These are phyloP conservation scores for Fusarium clavum DNA, from an alignment of 2,329 filamentous ascomycete species.

Conservation along the genomic window DNA sequence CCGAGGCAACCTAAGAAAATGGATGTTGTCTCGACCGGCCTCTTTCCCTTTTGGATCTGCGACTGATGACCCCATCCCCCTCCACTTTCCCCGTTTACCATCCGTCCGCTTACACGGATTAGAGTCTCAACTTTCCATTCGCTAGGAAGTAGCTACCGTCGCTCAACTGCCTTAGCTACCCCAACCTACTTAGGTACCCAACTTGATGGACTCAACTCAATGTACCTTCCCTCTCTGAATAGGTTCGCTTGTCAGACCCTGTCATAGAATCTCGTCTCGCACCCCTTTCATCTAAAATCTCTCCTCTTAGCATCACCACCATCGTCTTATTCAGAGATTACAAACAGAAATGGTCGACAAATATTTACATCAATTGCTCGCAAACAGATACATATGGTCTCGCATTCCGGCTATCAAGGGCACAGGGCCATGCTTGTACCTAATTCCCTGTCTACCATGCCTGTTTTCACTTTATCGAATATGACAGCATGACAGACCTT, in stretches of 20 bases:
- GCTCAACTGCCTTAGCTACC: not conserved
- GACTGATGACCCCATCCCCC: conserved; percentile 32
- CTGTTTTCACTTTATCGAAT: conserved; percentile 20
- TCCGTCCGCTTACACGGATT: conserved; percentile 28
- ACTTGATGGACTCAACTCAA: not conserved
- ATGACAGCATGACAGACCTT: conserved; percentile 38
- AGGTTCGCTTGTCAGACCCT: conserved; percentile 21
- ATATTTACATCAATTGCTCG: conserved; percentile 1
- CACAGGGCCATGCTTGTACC: conserved; percentile 15
- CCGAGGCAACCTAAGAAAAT: conserved; percentile 31
- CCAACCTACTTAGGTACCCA: not conserved
- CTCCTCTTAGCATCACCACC: conserved; percentile 2
- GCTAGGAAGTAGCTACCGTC: conserved; percentile 1
- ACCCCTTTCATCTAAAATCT: conserved; percentile 23
- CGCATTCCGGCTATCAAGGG: conserved; percentile 18
- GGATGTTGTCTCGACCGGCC: conserved; percentile 41
- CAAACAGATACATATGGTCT: conserved; percentile 41
- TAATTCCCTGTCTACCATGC: conserved; percentile 17
- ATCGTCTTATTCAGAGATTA: conserved; percentile 5
- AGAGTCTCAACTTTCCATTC: conserved; percentile 13
- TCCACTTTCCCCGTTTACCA: conserved; percentile 15
- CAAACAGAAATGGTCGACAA: conserved; percentile 20
- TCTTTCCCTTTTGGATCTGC: conserved; percentile 45
- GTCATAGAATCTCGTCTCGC: conserved; percentile 24
- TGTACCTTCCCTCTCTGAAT: conserved; percentile 28